phyloP scores from a whole-genome alignment of 164 flowering plant species.

The Stephania yunnanensis region DNA sequence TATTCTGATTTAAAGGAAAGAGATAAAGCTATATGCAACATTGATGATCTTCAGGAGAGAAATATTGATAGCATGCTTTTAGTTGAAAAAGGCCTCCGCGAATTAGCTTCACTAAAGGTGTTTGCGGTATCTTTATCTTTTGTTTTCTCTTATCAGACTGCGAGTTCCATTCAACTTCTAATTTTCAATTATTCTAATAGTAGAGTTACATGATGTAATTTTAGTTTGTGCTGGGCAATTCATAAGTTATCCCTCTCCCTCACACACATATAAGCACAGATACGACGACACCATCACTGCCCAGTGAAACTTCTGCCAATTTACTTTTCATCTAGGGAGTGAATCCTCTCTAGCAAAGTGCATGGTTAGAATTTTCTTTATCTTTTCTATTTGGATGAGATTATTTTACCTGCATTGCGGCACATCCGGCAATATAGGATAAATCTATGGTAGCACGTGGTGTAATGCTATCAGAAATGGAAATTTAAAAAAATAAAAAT shows the following conservation, averaged over 20 bases:
- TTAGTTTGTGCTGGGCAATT: background rate
- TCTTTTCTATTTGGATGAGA: background rate
- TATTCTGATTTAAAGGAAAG: conserved; percentile 40
- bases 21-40: conserved; percentile 26
- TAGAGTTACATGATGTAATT: background rate
- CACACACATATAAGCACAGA: background rate
- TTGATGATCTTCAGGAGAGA: conserved; percentile 50
- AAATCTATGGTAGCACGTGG: background rate
- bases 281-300: too few species aligned
- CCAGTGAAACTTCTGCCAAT: background rate
- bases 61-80: conserved; percentile 82
- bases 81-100: conserved; percentile 85
- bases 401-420: background rate
- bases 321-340: background rate
- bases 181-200: background rate
- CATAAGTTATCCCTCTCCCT: background rate
- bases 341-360: background rate
- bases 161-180: background rate
- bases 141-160: background rate
- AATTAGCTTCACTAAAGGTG: conserved; percentile 80
- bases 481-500: background rate
- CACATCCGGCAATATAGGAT: background rate
- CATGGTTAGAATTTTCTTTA: background rate
- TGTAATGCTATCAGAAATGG: background rate
- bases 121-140: conserved; percentile 12